Evolutionary conservation across 805 yeast genomes (phyloP).

Genomic region (Yamadazyma philogaea): DNA sequence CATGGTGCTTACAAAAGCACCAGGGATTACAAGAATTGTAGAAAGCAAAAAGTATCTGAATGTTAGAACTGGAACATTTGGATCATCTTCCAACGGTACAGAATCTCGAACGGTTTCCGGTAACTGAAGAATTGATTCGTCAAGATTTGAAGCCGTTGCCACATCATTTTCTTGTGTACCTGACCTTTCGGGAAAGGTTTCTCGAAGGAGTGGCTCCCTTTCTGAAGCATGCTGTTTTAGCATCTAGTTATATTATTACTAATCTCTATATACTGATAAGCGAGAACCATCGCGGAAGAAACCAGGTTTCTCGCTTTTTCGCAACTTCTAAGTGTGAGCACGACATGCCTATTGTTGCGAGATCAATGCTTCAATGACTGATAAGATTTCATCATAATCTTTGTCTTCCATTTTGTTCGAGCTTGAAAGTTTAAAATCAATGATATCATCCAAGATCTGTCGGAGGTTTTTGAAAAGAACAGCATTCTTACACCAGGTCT

Average conservation of each 20-base stretch:
- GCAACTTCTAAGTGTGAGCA: not conserved
- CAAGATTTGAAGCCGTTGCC: not conserved
- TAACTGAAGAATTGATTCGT: slow-evolving; percentile 18
- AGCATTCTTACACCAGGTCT: slow-evolving; percentile 94
- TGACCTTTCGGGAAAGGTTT: not conserved
- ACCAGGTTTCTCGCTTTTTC: too few relatives aligned
- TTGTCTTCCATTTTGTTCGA: slow-evolving; percentile 8
- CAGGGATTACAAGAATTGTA: slow-evolving; percentile 36
- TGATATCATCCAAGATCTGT: slow-evolving; percentile 59
- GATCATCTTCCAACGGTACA: slow-evolving; percentile 40
- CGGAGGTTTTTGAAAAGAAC: slow-evolving; percentile 75
- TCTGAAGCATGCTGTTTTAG: not conserved
- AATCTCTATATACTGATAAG: not conserved
- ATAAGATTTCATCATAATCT: slow-evolving; percentile 4
- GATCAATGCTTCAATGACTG: slow-evolving; percentile 4
- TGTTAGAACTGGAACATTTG: slow-evolving; percentile 35
- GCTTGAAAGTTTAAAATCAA: slow-evolving; percentile 51
- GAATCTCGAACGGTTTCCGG: slow-evolving; percentile 34
- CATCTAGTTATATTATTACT: not conserved
- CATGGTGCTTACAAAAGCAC: slow-evolving; percentile 42
- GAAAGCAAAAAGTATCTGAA: slow-evolving; percentile 35
- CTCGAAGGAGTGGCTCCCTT: not conserved
- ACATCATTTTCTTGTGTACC: not conserved
- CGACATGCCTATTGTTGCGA: slow-evolving; percentile 1
- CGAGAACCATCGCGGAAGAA: not conserved